These are phyloP conservation scores for Allium sativum DNA, from an alignment of 106 monocot species.

Conservation along the genomic window DNA sequence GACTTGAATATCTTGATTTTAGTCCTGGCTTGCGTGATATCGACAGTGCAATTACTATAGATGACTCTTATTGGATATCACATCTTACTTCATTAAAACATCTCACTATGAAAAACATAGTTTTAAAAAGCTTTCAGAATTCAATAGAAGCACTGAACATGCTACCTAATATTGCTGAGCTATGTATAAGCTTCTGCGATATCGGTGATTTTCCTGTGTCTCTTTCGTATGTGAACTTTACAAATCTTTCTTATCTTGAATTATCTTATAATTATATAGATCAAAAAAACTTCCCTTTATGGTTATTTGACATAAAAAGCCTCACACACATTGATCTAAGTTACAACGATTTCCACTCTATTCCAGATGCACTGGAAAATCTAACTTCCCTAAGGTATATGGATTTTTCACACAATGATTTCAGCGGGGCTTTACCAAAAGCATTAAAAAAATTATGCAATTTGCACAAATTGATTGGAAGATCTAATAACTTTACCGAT, in stretches of 20 bases:
- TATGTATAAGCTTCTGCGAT: neutral
- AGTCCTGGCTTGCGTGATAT: no score
- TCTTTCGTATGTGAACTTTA: neutral
- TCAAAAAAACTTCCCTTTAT: neutral
- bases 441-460: constrained; percentile 1
- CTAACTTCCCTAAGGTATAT: neutral
- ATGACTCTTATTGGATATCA: neutral
- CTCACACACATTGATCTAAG: constrained; percentile 4
- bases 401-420: neutral
- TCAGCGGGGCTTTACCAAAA: neutral
- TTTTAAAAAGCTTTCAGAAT: neutral
- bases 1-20: constrained; percentile 1
- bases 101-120: neutral
- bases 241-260: neutral
- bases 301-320: constrained; percentile 6
- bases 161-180: neutral
- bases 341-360: neutral
- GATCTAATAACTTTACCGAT: neutral
- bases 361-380: neutral
- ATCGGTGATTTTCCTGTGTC: neutral
- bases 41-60: no score
- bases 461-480: neutral
- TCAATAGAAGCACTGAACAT: neutral
- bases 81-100: neutral
- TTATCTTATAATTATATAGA: neutral